A percentile compares a stretch with the other conserved stretches of the same genome.
Evolutionary conservation across 225 moss, liverwort and hornwort species (phyloP).

Genomic region (Antitrichia curtipendula): DNA sequence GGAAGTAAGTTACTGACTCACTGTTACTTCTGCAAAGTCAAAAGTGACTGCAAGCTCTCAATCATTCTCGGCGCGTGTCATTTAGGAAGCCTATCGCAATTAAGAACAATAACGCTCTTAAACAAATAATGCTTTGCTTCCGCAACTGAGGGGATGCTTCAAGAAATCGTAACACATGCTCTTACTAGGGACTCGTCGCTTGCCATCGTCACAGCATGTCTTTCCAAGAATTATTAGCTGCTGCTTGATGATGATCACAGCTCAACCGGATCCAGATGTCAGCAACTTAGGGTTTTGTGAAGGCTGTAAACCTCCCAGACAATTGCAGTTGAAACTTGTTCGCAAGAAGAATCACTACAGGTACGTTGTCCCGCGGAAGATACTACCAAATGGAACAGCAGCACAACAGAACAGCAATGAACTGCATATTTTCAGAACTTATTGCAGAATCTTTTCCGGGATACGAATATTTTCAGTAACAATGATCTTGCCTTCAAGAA

Average conservation of each 20-base stretch:
- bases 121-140: neutral
- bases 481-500: neutral
- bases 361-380: neutral
- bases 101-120: neutral
- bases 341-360: neutral
- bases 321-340: neutral
- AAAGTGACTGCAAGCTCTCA: neutral
- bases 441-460: neutral
- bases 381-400: neutral
- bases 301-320: neutral
- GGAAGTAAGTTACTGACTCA: neutral
- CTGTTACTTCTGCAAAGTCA: neutral
- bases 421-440: neutral
- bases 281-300: neutral
- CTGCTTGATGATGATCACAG: neutral
- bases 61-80: neutral
- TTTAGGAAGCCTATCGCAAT: neutral
- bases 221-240: neutral
- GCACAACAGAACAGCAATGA: too few species aligned
- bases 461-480: neutral
- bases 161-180: neutral
- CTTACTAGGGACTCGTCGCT: slow-evolving; percentile 13
- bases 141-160: neutral
- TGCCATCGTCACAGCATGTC: neutral
- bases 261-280: neutral